Evolutionary conservation across 2,329 filamentous ascomycete species (phyloP).

Genomic region (Trichoderma semiorbis): DNA sequence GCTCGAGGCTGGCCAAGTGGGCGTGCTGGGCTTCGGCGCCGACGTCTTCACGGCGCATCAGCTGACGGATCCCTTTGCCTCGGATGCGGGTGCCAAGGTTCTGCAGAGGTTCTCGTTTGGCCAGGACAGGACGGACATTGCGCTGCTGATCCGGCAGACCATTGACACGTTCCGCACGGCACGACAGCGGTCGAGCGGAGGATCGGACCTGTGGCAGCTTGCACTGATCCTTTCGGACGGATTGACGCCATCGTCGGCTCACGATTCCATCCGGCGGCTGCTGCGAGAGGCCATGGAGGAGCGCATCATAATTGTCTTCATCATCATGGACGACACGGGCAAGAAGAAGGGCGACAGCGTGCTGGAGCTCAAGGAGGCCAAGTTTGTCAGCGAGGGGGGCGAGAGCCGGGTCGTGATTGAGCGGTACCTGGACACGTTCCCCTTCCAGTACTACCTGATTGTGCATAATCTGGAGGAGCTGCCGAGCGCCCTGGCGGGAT

Average conservation of each 20-base stretch:
- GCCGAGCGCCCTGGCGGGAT: conserved; percentile 78
- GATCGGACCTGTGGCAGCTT: conserved; percentile 86
- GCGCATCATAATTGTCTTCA: conserved; percentile 96
- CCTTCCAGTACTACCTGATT: conserved; percentile 95
- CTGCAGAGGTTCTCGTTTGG: conserved; percentile 82
- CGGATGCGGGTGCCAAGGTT: conserved; percentile 72
- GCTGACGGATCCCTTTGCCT: conserved; percentile 76
- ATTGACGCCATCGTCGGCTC: conserved; percentile 75
- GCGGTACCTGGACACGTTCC: conserved; percentile 91
- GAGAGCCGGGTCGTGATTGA: conserved; percentile 73
- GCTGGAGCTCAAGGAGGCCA: conserved; percentile 81
- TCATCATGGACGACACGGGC: conserved; percentile 75
- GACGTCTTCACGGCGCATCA: conserved; percentile 81
- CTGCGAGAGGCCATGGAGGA: conserved; percentile 88
- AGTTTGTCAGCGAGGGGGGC: conserved; percentile 67
- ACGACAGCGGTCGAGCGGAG: conserved; percentile 47
- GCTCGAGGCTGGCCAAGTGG: conserved; percentile 93
- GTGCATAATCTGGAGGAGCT: conserved; percentile 90
- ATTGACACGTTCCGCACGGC: conserved; percentile 81
- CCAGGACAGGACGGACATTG: conserved; percentile 83
- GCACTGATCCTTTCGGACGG: conserved; percentile 92
- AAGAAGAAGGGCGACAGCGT: conserved; percentile 61
- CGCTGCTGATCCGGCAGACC: conserved; percentile 69
- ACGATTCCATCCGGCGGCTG: conserved; percentile 76
- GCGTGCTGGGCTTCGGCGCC: conserved; percentile 83